Base-by-base conservation (phyloP, 305 asterid genomes). In the Fraxinus platypoda region DNA sequence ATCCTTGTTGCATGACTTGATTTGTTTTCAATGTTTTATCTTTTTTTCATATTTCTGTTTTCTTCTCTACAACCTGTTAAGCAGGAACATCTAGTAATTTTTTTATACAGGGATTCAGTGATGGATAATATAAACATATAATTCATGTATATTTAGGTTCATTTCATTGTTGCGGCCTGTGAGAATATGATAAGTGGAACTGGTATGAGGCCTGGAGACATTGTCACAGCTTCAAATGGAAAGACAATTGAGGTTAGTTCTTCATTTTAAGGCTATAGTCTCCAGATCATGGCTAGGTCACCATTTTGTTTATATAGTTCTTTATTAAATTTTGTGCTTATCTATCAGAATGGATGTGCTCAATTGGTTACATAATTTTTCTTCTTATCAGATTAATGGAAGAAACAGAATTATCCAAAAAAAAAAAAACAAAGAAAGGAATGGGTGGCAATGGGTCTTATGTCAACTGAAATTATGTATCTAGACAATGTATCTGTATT, bases 111-210 rank as follows among this genome's bases (percentile, higher is more conserved):
- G 25, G 74, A 66, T 49, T 78, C 15, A 23, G 25, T 37, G 68
- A 74, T 85, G 57, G 46, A 57, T 83, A 37, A 49, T 30, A 68
- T 6, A 70, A 75, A 70, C 21, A 71, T 26, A 84, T 76, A 12
- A 28, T 23, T 85, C 75, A 72, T 76, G 70, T 71, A 37, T 72
- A 43, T 78, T 78, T 89, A 94, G 98, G 95, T 94, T 87, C 97
- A 94, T 87, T 94, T 94, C 84, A 91, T 93, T 64, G 93, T 93
- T 86, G 97, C 98, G 21, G 97, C 98, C 86, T 92, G 97, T 89
- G 98, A 94, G 86, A 94, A 94, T 88, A 94, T 94, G 98, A 93
- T 94, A 37, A 94, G 97, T 82, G 98, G 97, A 68, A 91, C 97
- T 21, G 98, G 97, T 57, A 92, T 92, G 95, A 89, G 98, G 78